phyloP scores from a whole-genome alignment of 768 basidiomycete genomes.

The Mrakia blollopis region DNA sequence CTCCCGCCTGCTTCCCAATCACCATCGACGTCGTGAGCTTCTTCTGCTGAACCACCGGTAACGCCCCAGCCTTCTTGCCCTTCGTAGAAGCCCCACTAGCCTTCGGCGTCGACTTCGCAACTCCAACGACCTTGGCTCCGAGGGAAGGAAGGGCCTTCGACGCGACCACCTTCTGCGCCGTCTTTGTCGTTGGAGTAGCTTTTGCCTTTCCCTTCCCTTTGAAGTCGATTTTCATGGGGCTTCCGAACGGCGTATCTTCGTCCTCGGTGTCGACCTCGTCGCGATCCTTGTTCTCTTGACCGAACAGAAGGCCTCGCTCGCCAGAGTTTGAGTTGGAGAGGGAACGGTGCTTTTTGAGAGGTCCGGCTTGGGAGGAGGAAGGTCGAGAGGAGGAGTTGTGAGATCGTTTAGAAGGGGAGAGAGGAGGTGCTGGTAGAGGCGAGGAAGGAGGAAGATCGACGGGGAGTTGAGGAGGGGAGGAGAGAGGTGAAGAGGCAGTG shows the following conservation, averaged over 20 bases:
- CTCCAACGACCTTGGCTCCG: no score
- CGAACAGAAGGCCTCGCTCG: background rate
- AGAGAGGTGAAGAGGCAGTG: background rate
- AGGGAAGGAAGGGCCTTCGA: background rate
- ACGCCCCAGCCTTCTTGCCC: background rate
- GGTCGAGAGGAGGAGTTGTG: constrained; percentile 5
- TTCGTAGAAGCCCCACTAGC: background rate
- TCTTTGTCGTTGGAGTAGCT: background rate
- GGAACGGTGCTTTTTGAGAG: constrained; percentile 1
- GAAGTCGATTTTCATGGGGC: background rate
- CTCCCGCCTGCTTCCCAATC: background rate
- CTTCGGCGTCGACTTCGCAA: background rate
- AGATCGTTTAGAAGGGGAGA: constrained; percentile 6
- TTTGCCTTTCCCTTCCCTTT: background rate
- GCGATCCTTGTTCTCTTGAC: background rate
- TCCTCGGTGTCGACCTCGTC: background rate
- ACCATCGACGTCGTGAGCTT: background rate
- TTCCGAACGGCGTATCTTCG: background rate
- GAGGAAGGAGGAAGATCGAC: background rate
- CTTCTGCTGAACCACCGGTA: background rate
- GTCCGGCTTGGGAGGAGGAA: background rate
- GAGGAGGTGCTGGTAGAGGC: background rate
- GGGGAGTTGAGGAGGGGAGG: background rate
- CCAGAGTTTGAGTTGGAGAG: background rate
- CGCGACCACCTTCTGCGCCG: background rate